Percentiles rank a stretch among this genome's conserved stretches.
Evolutionary conservation across 2,329 filamentous ascomycete species (phyloP).

Genomic region (Colletotrichum siamense): DNA sequence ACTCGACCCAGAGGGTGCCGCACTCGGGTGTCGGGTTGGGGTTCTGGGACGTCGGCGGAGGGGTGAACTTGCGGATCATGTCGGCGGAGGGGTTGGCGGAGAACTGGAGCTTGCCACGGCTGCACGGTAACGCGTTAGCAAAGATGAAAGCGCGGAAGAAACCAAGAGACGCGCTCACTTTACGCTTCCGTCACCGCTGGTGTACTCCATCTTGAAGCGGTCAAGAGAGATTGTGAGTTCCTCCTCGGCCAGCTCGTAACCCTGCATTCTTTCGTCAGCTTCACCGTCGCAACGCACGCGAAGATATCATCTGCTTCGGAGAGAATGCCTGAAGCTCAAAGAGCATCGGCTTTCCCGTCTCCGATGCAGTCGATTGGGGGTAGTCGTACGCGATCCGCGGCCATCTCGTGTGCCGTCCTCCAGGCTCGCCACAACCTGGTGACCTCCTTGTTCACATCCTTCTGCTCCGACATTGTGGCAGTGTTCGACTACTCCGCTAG

Average conservation of each 20-base stretch:
- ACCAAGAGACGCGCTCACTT: slow-evolving; percentile 61
- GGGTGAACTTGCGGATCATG: slow-evolving; percentile 87
- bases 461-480: slow-evolving; percentile 46
- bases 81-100: slow-evolving; percentile 82
- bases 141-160: neutral
- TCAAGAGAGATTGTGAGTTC: slow-evolving; percentile 87
- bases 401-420: slow-evolving; percentile 95
- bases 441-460: slow-evolving; percentile 57
- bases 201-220: slow-evolving; percentile 78
- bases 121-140: slow-evolving; percentile 40
- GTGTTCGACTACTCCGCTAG: neutral
- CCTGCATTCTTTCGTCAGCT: slow-evolving; percentile 58
- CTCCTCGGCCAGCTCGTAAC: slow-evolving; percentile 89
- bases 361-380: neutral
- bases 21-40: slow-evolving; percentile 76
- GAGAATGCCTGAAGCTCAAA: neutral
- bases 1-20: slow-evolving; percentile 93
- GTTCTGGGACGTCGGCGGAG: slow-evolving; percentile 70
- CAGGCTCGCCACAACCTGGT: slow-evolving; percentile 90
- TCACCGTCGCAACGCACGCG: neutral
- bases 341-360: neutral
- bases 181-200: slow-evolving; percentile 73
- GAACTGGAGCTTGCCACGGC: slow-evolving; percentile 85
- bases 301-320: neutral
- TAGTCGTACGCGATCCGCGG: slow-evolving; percentile 79